Base-by-base conservation (phyloP, 2,329 filamentous ascomycete genomes). In the Fusarium cyanostomum region DNA sequence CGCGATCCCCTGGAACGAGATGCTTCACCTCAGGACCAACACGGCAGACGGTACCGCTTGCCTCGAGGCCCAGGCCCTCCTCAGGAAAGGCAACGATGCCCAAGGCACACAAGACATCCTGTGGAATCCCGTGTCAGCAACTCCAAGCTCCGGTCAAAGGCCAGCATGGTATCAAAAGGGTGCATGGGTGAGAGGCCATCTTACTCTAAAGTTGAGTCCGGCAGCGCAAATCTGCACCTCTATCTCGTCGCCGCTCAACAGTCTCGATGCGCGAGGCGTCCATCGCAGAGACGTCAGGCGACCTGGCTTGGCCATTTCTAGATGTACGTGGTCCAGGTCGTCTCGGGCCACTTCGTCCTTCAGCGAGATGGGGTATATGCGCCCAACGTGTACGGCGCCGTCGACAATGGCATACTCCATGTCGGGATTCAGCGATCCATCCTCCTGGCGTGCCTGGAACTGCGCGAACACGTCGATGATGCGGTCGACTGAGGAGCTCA, bases 61-160 rank as follows among this genome's bases (percentile, higher is more conserved):
- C 69, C 33, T 79, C 78, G 5, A 73, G 56, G 3, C 72, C 72
- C 18, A 73, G 62, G 1, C 62, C 63, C 18, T 57, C 41, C 3
- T 63, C 51, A 28, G 56, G 57, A 3, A 63, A 62, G 8, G 66
- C 56, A 2, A 75, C 56, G 21, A 72, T 68, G 11, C 75, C 73
- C 30, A 74, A 65, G 5, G 78, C 75, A 11, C 73, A 68, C 12
- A 81, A 66, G 13, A 81, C 70, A 56, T 82, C 80, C 41, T 71
- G 7, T 12, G 12, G 11, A 33, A n/a, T n/a, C n/a, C n/a, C n/a
- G n/a, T n/a, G 31, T 33, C 15, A 33, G 31, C 7, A 33, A 33
- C n/a, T n/a, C n/a, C n/a, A n/a, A n/a, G n/a, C n/a, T n/a, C n/a
- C n/a, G n/a, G n/a, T n/a, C n/a, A n/a, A n/a, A n/a, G n/a, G n/a